These are phyloP conservation scores for Fusarium pseudoanthophilum DNA, from an alignment of 2,329 filamentous ascomycete genomes.

Conservation along the genomic window DNA sequence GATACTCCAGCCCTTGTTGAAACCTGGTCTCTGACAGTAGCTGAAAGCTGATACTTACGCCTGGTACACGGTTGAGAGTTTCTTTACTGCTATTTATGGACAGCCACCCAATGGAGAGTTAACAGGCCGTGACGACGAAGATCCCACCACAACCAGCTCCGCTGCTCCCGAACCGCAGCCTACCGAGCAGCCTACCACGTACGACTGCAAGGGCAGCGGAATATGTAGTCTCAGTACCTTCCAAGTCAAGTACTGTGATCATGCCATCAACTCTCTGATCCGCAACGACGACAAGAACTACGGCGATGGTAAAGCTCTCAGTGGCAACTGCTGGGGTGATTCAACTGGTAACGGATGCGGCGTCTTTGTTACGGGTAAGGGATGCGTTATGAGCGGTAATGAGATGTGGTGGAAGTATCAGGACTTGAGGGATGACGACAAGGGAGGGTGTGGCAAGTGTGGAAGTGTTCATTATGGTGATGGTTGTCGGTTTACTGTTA, in stretches of 20 bases:
- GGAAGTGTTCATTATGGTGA: neutral
- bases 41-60: neutral
- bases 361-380: neutral
- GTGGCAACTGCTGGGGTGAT: neutral
- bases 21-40: neutral
- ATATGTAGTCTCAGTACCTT: neutral
- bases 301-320: neutral
- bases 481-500: neutral
- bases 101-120: neutral
- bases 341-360: neutral
- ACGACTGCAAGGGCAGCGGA: neutral
- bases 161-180: neutral
- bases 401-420: neutral
- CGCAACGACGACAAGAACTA: neutral
- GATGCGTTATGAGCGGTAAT: neutral
- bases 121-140: neutral
- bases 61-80: neutral
- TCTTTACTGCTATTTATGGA: neutral
- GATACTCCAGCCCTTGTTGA: accelerated
- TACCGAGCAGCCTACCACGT: neutral
- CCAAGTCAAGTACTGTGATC: neutral
- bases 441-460: neutral
- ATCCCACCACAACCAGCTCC: neutral
- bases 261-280: neutral
- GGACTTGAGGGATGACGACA: neutral